Percentiles rank a stretch among this genome's conserved stretches.
phyloP scores from a whole-genome alignment of 164 flowering plant species.

The Platanus orientalis region DNA sequence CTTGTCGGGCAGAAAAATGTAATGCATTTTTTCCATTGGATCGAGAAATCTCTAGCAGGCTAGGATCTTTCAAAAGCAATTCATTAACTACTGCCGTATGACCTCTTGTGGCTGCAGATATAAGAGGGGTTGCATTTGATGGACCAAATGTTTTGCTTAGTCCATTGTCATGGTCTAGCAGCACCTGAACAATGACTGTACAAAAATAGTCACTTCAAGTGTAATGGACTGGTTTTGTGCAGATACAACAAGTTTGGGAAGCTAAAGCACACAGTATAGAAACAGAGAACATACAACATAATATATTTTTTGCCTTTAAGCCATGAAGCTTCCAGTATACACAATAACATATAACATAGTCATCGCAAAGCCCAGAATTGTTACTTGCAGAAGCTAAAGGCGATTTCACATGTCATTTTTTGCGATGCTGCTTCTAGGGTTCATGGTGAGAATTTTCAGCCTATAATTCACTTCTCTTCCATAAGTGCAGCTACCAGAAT shows the following conservation, averaged over 20 bases:
- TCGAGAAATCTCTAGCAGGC: slow-evolving; percentile 58
- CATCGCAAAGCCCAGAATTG: too few species aligned
- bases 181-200: slow-evolving; percentile 70
- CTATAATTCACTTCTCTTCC: too few species aligned
- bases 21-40: slow-evolving; percentile 82
- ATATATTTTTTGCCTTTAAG: not conserved
- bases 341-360: too few species aligned
- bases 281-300: not conserved
- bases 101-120: slow-evolving; percentile 77
- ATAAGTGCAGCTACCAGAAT: too few species aligned
- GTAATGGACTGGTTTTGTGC: not conserved
- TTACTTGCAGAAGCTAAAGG: too few species aligned
- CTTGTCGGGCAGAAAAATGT: slow-evolving; percentile 72
- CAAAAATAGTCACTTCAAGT: slow-evolving; percentile 16
- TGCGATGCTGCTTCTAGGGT: too few species aligned
- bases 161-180: slow-evolving; percentile 56
- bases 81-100: slow-evolving; percentile 66
- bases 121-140: slow-evolving; percentile 75
- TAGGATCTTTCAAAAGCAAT: slow-evolving; percentile 51
- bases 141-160: slow-evolving; percentile 60
- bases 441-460: too few species aligned
- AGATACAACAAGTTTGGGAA: not conserved
- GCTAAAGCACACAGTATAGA: not conserved
- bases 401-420: too few species aligned
- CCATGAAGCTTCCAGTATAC: too few species aligned